phyloP scores from a whole-genome alignment of 2,329 filamentous ascomycete genomes.

The Paracorniculantispora psalliotae region DNA sequence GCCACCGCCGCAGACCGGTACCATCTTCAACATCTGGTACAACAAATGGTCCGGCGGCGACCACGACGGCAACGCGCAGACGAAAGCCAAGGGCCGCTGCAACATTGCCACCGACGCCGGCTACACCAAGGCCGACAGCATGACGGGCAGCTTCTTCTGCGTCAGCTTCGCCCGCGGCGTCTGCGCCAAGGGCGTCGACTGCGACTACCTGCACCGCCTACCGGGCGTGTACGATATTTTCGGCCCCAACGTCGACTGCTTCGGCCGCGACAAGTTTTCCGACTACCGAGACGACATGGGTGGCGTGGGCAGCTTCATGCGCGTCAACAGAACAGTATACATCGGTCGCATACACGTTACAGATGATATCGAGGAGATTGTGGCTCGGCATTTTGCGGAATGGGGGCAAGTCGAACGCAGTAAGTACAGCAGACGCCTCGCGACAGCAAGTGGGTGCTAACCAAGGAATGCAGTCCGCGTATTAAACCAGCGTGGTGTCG shows the following conservation, averaged over 20 bases:
- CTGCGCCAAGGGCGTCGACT: slow-evolving; percentile 84
- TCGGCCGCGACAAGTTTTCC: slow-evolving; percentile 78
- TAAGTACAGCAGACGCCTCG: slow-evolving; percentile 24
- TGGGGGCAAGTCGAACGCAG: slow-evolving; percentile 88
- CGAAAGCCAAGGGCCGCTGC: slow-evolving; percentile 77
- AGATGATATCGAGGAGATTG: slow-evolving; percentile 95
- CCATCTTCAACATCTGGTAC: slow-evolving; percentile 98
- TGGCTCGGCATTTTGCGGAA: slow-evolving; percentile 90
- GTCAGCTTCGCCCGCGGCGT: slow-evolving; percentile 81
- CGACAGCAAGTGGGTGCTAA: neutral
- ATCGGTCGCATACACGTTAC: slow-evolving; percentile 90
- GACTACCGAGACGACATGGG: slow-evolving; percentile 98
- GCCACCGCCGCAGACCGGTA: slow-evolving; percentile 86
- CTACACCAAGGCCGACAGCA: slow-evolving; percentile 71
- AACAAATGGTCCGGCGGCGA: slow-evolving; percentile 98
- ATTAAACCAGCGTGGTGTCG: slow-evolving; percentile 82
- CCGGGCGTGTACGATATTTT: slow-evolving; percentile 85
- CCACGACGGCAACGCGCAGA: slow-evolving; percentile 84
- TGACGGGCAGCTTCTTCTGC: slow-evolving; percentile 84
- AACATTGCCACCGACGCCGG: slow-evolving; percentile 76
- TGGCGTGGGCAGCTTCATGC: slow-evolving; percentile 88
- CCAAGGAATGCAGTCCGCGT: slow-evolving; percentile 54
- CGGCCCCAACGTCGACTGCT: slow-evolving; percentile 92
- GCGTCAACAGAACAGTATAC: slow-evolving; percentile 91
- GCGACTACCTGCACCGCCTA: slow-evolving; percentile 86